These are phyloP conservation scores for Sporothrix schenckii DNA, from an alignment of 2,329 filamentous ascomycete genomes.

Conservation along the genomic window DNA sequence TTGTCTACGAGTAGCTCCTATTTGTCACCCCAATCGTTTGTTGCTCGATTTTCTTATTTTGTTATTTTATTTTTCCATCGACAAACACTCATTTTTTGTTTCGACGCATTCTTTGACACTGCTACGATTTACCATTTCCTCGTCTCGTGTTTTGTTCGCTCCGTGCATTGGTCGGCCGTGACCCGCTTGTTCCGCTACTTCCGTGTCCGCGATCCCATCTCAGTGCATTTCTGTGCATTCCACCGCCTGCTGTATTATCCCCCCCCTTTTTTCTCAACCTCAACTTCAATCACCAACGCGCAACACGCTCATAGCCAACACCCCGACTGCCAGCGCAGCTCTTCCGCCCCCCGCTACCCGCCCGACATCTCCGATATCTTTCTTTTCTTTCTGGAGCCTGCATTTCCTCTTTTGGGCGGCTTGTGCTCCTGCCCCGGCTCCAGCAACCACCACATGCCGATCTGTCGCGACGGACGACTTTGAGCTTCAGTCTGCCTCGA, in stretches of 20 bases:
- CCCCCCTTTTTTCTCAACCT: constrained; percentile 24
- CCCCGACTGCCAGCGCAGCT: neutral
- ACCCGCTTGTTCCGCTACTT: constrained; percentile 28
- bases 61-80: constrained; percentile 2
- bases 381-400: neutral
- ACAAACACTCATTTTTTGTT: neutral
- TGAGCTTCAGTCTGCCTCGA: neutral
- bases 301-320: neutral
- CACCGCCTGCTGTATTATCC: neutral
- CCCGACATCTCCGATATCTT: neutral
- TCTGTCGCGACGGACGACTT: constrained; percentile 8
- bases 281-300: constrained; percentile 24
- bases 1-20: neutral
- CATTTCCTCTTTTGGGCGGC: neutral
- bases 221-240: constrained; percentile 7
- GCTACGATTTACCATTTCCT: neutral
- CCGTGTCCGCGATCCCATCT: constrained; percentile 27
- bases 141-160: constrained; percentile 15
- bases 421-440: constrained; percentile 7
- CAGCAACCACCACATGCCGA: neutral
- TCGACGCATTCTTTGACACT: neutral
- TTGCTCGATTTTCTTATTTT: neutral
- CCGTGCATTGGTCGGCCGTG: constrained; percentile 22
- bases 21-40: neutral
- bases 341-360: neutral